Evolutionary conservation across 2,329 filamentous ascomycete genomes (phyloP), one percentile per base, ranked within the genome.

Genomic region (Dothiorella sarmentorum): DNA sequence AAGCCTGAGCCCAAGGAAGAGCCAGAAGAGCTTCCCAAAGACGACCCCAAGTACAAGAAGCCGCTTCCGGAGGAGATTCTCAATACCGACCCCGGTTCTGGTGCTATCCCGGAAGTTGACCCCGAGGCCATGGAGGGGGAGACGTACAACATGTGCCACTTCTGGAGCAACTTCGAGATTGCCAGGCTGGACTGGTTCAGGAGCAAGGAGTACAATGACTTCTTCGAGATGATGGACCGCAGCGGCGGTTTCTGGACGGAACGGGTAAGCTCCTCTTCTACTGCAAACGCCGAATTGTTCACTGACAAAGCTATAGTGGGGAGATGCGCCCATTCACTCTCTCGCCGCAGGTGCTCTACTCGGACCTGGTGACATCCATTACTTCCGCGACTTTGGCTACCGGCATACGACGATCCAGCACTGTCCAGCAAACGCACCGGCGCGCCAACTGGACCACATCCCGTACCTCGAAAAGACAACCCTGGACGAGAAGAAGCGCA

Each of bases 151-250:
- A 99, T 99, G 94, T 99, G 94, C 73, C 94, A 99, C 79, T 99
- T 97, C 80, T 99, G 94, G 94, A 96, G 91, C 74, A 99, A 99
- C 74, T 99, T 99, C 66, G 94, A 99, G 75, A 99, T 99, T 76
- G 94, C 94, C 13, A 86, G 87, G 61, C 83, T 99, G 61, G 88
- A 90, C 76, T 99, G 91, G 85, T 97, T 97, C 83, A 86, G 94
- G 66, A 97, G 92, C 79, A 93, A 96, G 76, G 89, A 91, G 70
- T 99, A 99, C 72, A 89, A 96, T 67, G 94, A 97, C 65, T 99
- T 99, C 75, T 99, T 99, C 74, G 82, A 97, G 69, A 95, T 96
- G 88, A 97, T 99, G 93, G 94, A 99, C 72, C 87, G 87, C 63
- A 97, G 92, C 71, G 94, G 94, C 64, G 94, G 94, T 47, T 99